Evolutionary conservation across 2,329 filamentous ascomycete genomes (phyloP).

Genomic region (Aspergillus neoniger): DNA sequence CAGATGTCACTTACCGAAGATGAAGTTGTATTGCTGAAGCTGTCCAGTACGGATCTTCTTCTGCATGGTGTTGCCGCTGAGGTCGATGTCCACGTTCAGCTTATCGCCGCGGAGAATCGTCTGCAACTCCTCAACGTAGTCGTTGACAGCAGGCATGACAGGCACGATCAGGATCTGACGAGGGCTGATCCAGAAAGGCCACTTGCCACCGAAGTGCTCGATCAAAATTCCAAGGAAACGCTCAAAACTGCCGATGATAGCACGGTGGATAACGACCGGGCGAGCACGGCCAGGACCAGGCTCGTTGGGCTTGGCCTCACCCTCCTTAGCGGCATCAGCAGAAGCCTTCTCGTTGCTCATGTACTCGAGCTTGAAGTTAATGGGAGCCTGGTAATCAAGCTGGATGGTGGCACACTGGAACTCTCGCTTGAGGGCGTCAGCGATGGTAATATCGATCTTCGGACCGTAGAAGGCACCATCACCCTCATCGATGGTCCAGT

Average conservation of each 20-base stretch:
- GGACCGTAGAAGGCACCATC: conserved; percentile 98
- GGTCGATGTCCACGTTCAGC: conserved; percentile 51
- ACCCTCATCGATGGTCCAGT: conserved; percentile 90
- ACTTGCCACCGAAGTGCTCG: conserved; percentile 55
- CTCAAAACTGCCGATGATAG: conserved; percentile 54
- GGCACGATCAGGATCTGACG: conserved; percentile 54
- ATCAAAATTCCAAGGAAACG: conserved; percentile 54
- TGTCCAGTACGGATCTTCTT: conserved; percentile 56
- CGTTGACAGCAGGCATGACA: conserved; percentile 52
- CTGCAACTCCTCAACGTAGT: conserved; percentile 52
- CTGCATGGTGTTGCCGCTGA: conserved; percentile 52
- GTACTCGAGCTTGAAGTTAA: conserved; percentile 86
- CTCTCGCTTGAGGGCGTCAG: conserved; percentile 80
- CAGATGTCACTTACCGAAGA: conserved; percentile 44
- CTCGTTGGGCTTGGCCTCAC: conserved; percentile 42
- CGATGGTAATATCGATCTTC: conserved; percentile 96
- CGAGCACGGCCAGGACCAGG: conserved; percentile 48
- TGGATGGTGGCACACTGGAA: conserved; percentile 94
- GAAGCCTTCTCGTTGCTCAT: conserved; percentile 67
- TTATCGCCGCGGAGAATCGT: conserved; percentile 47
- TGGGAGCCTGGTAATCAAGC: conserved; percentile 81
- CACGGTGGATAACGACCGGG: conserved; percentile 55
- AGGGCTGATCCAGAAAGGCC: conserved; percentile 56
- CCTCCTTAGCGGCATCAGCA: conserved; percentile 38
- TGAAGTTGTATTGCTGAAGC: conserved; percentile 54